phyloP scores from a whole-genome alignment of 176 grass and related monocot species.

The Phoenix dactylifera region DNA sequence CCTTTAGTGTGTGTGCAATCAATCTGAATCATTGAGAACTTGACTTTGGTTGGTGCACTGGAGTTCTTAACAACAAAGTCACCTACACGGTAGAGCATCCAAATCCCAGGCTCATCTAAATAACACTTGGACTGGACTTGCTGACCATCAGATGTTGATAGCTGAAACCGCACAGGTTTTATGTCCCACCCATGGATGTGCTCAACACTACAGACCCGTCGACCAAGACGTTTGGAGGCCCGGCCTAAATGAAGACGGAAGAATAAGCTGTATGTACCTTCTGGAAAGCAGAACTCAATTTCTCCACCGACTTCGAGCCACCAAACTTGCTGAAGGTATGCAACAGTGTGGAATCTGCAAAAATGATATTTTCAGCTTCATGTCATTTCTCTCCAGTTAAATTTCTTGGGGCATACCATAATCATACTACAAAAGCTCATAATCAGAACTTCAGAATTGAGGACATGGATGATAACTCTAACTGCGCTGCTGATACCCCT shows the following conservation, averaged over 20 bases:
- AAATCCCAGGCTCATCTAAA: slow-evolving; percentile 56
- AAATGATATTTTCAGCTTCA: slow-evolving; percentile 5
- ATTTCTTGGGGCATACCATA: too few species aligned
- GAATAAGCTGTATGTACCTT: slow-evolving; percentile 80
- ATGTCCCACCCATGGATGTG: slow-evolving; percentile 83
- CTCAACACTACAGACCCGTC: slow-evolving; percentile 45
- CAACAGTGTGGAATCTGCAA: slow-evolving; percentile 60
- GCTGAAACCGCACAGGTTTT: slow-evolving; percentile 68
- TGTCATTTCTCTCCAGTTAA: slow-evolving; percentile 1
- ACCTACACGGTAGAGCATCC: slow-evolving; percentile 71
- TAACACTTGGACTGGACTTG: slow-evolving; percentile 64
- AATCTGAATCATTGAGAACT: slow-evolving; percentile 81
- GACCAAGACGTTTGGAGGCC: slow-evolving; percentile 46
- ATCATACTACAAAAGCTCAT: too few species aligned
- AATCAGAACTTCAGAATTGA: too few species aligned
- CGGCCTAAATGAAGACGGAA: slow-evolving; percentile 72
- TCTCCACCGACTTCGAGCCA: slow-evolving; percentile 91
- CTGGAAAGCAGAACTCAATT: slow-evolving; percentile 69
- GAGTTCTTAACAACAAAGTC: slow-evolving; percentile 66
- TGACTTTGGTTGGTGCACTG: slow-evolving; percentile 19
- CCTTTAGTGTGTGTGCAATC: slow-evolving; percentile 98
- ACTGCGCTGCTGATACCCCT: too few species aligned
- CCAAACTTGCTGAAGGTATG: slow-evolving; percentile 82
- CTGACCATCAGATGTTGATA: slow-evolving; percentile 80
- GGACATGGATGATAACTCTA: too few species aligned